Evolutionary conservation across 768 basidiomycete genomes (phyloP).

Genomic region (Tricholoma sp.): DNA sequence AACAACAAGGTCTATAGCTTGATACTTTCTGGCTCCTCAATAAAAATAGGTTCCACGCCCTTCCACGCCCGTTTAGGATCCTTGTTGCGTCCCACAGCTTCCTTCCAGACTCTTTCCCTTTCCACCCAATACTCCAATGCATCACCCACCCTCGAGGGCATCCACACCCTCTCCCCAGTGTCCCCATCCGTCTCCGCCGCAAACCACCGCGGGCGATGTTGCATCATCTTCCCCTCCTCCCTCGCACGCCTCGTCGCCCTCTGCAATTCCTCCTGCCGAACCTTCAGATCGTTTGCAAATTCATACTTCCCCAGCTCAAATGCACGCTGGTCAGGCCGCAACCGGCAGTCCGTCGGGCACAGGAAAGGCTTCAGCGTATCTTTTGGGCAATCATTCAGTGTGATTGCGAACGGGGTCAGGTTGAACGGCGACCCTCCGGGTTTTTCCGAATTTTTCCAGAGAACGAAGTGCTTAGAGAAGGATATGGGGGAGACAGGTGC

Average conservation of each 20-base stretch:
- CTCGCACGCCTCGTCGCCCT: constrained; percentile 63
- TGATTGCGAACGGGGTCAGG: constrained; percentile 90
- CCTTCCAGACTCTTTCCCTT: constrained; percentile 58
- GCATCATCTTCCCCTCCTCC: constrained; percentile 67
- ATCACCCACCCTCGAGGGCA: constrained; percentile 49
- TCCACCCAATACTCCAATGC: constrained; percentile 81
- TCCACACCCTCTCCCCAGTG: constrained; percentile 87
- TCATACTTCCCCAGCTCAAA: constrained; percentile 90
- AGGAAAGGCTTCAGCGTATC: constrained; percentile 66
- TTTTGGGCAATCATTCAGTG: constrained; percentile 81
- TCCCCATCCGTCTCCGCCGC: constrained; percentile 76
- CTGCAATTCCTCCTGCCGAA: constrained; percentile 80
- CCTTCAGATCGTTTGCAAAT: constrained; percentile 75
- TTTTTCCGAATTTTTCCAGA: constrained; percentile 93
- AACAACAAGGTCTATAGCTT: background rate
- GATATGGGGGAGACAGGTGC: constrained; percentile 45
- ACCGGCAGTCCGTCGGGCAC: constrained; percentile 86
- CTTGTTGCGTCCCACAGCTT: constrained; percentile 8
- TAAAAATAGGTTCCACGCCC: constrained; percentile 78
- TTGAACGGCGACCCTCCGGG: constrained; percentile 80
- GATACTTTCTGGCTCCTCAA: constrained; percentile 47
- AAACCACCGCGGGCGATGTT: constrained; percentile 88
- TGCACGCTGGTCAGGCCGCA: constrained; percentile 90
- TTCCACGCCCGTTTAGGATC: constrained; percentile 43
- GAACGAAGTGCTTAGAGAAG: constrained; percentile 39